Evolutionary conservation across 106 monocot species (phyloP), one percentile per base, ranked within the genome.

Genomic region (Dendrobium nobile): DNA sequence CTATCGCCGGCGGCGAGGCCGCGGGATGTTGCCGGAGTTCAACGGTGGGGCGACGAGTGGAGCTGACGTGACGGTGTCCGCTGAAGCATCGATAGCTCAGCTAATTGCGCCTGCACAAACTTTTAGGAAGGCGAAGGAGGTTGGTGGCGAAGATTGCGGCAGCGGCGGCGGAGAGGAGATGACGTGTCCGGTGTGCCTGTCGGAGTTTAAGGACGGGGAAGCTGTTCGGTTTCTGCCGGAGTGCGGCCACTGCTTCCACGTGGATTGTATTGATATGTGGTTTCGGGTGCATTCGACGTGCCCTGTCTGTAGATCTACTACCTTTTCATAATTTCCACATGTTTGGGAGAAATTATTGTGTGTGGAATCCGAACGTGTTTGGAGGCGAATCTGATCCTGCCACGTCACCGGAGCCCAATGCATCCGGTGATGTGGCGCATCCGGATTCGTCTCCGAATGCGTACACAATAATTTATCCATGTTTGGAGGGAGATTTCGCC

Each of bases 241-340:
- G 75, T 95, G 95, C 84, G 88, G 82, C 47, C 95, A 95, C 82
- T 79, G 88, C 79, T 95, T 92, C 84, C 95, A 95, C 81, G 82
- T 82, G 17, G 73, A 7, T 1, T 95, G 95, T 81, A 85, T 88
- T 10, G 92, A 92, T 75, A 87, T 81, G 90, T 95, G 95, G 95
- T 87, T 95, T 11, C 73, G 85, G 61, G 59, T 85, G 77, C 92
- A 90, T 75, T 90, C 90, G 37, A 90, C 95, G 41, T 95, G 95
- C 81, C 95, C 95, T 18, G 73, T 95, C 22, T 95, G 95, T 70
- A 31, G 70, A 70, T 70, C 70, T 10, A n/a, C 18, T 1, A 56
- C 19, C 4, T 19, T 56, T 19, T 56, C 4, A 17, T 3, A 19
- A 19, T 19, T 45, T 45, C 45, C 37, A 1, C 37, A 37, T 37